Percentiles rank a stretch among this genome's conserved stretches.
These are phyloP conservation scores for Dipodascus geniculatus DNA, from an alignment of 805 yeast species.

Conservation along the genomic window DNA sequence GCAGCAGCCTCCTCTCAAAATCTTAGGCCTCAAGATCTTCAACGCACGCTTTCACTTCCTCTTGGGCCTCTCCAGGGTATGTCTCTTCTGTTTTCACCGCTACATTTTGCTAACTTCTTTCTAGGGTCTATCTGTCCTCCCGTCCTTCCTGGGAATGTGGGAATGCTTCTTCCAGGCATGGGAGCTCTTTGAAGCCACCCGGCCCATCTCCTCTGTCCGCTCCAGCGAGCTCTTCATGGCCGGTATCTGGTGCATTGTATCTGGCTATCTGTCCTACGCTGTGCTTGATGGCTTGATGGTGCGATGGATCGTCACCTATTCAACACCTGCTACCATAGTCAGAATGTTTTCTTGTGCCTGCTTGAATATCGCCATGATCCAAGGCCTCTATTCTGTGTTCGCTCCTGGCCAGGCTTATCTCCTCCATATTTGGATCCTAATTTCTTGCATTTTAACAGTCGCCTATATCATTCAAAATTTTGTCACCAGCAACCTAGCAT, in stretches of 20 bases:
- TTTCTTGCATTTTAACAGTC: conserved; percentile 72
- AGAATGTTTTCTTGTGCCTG: conserved; percentile 77
- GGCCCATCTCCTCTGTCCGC: conserved; percentile 44
- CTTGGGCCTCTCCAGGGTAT: conserved; percentile 53
- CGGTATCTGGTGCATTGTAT: conserved; percentile 86
- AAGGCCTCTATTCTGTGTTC: conserved; percentile 52
- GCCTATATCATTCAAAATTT: conserved; percentile 79
- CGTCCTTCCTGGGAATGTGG: conserved; percentile 43
- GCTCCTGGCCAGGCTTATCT: conserved; percentile 64
- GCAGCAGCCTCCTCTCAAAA: conserved; percentile 30
- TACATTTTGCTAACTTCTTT: neutral
- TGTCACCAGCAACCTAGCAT: conserved; percentile 51
- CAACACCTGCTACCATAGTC: conserved; percentile 77
- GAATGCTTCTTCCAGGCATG: conserved; percentile 27
- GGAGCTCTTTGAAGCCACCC: conserved; percentile 17
- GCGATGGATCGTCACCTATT: conserved; percentile 83
- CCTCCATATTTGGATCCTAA: conserved; percentile 82
- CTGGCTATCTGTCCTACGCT: conserved; percentile 73
- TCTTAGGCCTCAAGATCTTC: conserved; percentile 56
- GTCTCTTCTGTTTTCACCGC: neutral
- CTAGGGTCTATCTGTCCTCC: conserved; percentile 55
- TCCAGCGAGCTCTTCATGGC: conserved; percentile 72
- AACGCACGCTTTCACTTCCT: conserved; percentile 68
- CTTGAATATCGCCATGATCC: conserved; percentile 57
- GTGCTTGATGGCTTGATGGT: conserved; percentile 83